Evolutionary conservation across 176 grass and related monocot genomes (phyloP).

Genomic region (Elaeis guineensis): DNA sequence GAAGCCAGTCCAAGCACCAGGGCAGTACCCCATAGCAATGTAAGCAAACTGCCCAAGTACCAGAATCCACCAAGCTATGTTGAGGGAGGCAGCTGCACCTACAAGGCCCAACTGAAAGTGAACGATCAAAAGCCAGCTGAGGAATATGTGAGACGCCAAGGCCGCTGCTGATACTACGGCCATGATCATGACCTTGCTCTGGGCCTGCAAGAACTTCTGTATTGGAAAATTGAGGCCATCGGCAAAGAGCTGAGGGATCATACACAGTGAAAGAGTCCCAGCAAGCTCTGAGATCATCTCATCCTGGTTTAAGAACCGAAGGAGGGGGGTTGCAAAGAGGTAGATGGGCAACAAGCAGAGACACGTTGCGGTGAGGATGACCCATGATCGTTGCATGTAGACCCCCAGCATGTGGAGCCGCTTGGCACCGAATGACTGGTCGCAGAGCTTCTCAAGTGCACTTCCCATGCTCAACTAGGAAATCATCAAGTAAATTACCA

Average conservation of each 20-base stretch:
- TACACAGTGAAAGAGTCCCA: slow-evolving; percentile 37
- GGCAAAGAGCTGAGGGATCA: slow-evolving; percentile 69
- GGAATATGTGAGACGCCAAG: slow-evolving; percentile 39
- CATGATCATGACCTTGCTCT: slow-evolving; percentile 70
- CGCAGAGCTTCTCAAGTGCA: slow-evolving; percentile 55
- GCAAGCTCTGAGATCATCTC: slow-evolving; percentile 36
- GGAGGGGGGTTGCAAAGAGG: slow-evolving; percentile 43
- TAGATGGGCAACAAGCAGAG: slow-evolving; percentile 41
- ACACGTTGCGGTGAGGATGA: slow-evolving; percentile 35
- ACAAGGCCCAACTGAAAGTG: slow-evolving; percentile 42
- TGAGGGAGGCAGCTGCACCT: slow-evolving; percentile 64
- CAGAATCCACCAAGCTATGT: slow-evolving; percentile 71
- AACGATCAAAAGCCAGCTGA: slow-evolving; percentile 54
- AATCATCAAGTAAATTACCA: no score
- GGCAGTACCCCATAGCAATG: slow-evolving; percentile 51
- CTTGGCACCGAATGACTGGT: slow-evolving; percentile 48
- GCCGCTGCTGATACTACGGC: slow-evolving; percentile 28
- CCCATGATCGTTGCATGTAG: slow-evolving; percentile 53
- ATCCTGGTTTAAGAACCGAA: slow-evolving; percentile 51
- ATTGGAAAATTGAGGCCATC: slow-evolving; percentile 63
- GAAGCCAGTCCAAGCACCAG: slow-evolving; percentile 79
- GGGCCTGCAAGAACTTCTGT: slow-evolving; percentile 53
- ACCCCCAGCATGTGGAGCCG: slow-evolving; percentile 41
- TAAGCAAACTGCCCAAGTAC: slow-evolving; percentile 48
- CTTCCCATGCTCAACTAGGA: slow-evolving; percentile 50